Conservation (phyloP, 1,284 basidiomycete genomes). For the Thelephora terrestris region DNA sequence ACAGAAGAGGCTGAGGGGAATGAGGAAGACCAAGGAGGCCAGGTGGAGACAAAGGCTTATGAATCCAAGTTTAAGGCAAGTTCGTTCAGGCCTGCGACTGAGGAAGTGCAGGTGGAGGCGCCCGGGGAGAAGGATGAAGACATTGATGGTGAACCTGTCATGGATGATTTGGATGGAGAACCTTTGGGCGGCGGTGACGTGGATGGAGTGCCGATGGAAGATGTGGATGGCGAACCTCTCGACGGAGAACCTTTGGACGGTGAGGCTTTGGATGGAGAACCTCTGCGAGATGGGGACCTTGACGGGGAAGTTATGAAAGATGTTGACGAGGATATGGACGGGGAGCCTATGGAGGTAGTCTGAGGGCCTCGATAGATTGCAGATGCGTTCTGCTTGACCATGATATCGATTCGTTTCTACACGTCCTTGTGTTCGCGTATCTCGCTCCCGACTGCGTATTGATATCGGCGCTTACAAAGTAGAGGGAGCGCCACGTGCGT, state of each 20-base stretch:
- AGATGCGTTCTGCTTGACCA: background rate
- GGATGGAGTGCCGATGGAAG: conserved; percentile 28
- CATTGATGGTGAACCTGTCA: conserved; percentile 24
- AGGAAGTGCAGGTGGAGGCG: conserved; percentile 21
- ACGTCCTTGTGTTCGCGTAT: no score
- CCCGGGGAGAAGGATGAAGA: conserved; percentile 26
- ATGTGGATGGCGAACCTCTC: conserved; percentile 31
- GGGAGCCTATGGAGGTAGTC: no score
- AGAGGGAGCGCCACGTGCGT: no score
- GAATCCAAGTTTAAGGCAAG: conserved; percentile 69
- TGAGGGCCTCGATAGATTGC: no score
- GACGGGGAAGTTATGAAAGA: conserved; percentile 14
- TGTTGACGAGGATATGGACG: background rate
- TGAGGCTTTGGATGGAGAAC: conserved; percentile 27
- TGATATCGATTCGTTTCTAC: conserved; percentile 9
- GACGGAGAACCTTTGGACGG: conserved; percentile 9
- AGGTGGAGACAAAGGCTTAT: conserved; percentile 25
- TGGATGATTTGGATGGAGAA: conserved; percentile 36
- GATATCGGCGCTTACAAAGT: no score
- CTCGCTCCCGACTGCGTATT: no score
- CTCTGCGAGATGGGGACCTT: conserved; percentile 28
- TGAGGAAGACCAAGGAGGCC: conserved; percentile 18
- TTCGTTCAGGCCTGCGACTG: conserved; percentile 62
- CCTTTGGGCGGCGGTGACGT: conserved; percentile 28
- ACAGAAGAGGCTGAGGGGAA: conserved; percentile 24